Evolutionary conservation across 176 grass and related monocot species (phyloP).

Genomic region (Chrysopogon serrulatus): DNA sequence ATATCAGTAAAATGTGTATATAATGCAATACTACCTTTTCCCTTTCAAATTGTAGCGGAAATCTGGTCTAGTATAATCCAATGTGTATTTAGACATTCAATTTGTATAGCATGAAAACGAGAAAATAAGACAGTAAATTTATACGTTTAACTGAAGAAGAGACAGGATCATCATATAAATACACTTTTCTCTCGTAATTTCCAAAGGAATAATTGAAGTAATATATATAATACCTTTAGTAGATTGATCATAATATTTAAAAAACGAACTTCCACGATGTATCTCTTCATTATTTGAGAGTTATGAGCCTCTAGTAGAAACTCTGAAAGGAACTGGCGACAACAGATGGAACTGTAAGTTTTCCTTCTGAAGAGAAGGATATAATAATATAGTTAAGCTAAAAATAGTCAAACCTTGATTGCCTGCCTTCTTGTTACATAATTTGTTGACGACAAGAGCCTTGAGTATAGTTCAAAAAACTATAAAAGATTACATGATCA

Average conservation of each 20-base stretch:
- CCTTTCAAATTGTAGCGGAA: neutral
- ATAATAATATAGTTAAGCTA: slow-evolving; percentile 7
- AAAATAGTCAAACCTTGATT: slow-evolving; percentile 67
- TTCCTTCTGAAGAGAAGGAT: slow-evolving; percentile 7
- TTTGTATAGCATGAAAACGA: neutral
- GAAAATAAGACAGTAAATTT: neutral
- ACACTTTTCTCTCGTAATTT: slow-evolving; percentile 12
- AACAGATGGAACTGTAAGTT: slow-evolving; percentile 16
- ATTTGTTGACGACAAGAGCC: slow-evolving; percentile 75
- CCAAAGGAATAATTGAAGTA: neutral
- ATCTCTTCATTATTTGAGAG: slow-evolving; percentile 97
- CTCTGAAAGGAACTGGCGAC: slow-evolving; percentile 91
- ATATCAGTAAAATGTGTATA: neutral
- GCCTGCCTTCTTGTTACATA: slow-evolving; percentile 98
- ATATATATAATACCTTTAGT: slow-evolving; percentile 73
- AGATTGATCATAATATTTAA: slow-evolving; percentile 74
- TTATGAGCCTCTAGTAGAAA: slow-evolving; percentile 85
- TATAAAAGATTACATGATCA: slow-evolving; percentile 27
- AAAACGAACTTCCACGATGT: slow-evolving; percentile 76
- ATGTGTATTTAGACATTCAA: neutral
- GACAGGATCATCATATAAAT: neutral
- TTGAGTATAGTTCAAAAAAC: slow-evolving; percentile 90
- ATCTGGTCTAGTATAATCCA: neutral
- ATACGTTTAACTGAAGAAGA: neutral
- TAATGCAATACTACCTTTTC: neutral